These are phyloP conservation scores for Backusella tarrabulga DNA, from an alignment of 192 early-diverging fungal genomes.

Conservation along the genomic window DNA sequence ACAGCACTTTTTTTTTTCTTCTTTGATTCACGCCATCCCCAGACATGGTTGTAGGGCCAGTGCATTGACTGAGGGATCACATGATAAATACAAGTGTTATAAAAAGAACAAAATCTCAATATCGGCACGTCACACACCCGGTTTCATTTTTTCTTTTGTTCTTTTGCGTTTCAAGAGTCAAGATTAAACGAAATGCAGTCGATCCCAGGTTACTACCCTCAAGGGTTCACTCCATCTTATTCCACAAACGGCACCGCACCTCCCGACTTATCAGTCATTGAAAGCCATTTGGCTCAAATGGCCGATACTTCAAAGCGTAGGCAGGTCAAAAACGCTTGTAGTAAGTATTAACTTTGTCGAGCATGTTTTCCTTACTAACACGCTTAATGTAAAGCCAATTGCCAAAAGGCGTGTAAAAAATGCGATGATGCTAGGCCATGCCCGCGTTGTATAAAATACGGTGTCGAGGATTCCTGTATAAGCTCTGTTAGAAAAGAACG, in stretches of 20 bases:
- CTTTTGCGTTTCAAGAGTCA: neutral
- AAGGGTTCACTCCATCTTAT: neutral
- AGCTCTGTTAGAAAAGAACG: slow-evolving; percentile 81
- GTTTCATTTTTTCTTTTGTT: neutral
- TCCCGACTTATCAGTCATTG: neutral
- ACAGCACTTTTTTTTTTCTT: too few relatives aligned
- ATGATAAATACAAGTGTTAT: too few relatives aligned
- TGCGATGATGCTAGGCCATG: slow-evolving; percentile 87
- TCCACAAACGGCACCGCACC: neutral
- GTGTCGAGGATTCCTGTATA: slow-evolving; percentile 61
- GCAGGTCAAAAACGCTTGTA: slow-evolving; percentile 33
- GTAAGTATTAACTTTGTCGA: neutral
- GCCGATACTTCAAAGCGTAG: slow-evolving; percentile 15
- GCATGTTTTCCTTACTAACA: neutral
- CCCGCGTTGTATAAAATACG: slow-evolving; percentile 73
- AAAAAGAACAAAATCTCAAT: too few relatives aligned
- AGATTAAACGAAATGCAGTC: neutral
- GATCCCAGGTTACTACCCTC: neutral
- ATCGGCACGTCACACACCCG: too few relatives aligned
- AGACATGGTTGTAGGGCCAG: too few relatives aligned
- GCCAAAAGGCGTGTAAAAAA: slow-evolving; percentile 90
- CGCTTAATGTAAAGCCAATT: slow-evolving; percentile 56
- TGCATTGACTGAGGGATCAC: too few relatives aligned
- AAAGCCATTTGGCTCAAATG: neutral
- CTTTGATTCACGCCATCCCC: too few relatives aligned